Evolutionary conservation across 2,329 filamentous ascomycete genomes (phyloP).

Genomic region (Colletotrichum shisoi): DNA sequence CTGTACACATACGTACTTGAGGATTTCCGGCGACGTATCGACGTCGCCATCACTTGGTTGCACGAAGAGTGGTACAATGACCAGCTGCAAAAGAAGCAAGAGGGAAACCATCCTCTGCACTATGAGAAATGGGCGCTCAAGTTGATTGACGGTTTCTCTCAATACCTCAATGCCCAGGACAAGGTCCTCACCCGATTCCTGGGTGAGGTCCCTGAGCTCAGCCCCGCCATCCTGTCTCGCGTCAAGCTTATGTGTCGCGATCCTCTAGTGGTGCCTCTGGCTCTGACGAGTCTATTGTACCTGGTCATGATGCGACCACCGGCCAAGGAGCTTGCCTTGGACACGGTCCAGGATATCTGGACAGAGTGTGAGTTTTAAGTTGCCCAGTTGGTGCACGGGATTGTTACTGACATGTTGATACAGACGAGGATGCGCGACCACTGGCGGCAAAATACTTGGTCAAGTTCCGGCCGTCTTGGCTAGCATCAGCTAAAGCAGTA

Average conservation of each 20-base stretch:
- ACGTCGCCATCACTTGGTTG: slow-evolving; percentile 90
- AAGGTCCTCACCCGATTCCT: slow-evolving; percentile 90
- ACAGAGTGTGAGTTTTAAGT: slow-evolving; percentile 64
- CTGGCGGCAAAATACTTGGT: slow-evolving; percentile 69
- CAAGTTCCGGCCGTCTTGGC: slow-evolving; percentile 66
- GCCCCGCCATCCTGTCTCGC: slow-evolving; percentile 72
- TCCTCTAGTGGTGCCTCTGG: slow-evolving; percentile 69
- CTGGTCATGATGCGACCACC: slow-evolving; percentile 73
- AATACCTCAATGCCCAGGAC: slow-evolving; percentile 90
- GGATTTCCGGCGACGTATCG: slow-evolving; percentile 89
- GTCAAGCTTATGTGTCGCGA: slow-evolving; percentile 74
- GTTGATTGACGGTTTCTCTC: slow-evolving; percentile 86
- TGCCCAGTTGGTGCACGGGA: background rate
- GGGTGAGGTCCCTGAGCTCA: slow-evolving; percentile 87
- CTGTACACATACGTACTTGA: slow-evolving; percentile 88
- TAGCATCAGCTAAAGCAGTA: slow-evolving; percentile 47
- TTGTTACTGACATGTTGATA: slow-evolving; percentile 39
- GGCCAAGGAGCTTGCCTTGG: slow-evolving; percentile 67
- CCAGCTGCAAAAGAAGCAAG: slow-evolving; percentile 57
- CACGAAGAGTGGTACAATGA: slow-evolving; percentile 99
- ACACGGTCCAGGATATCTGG: slow-evolving; percentile 73
- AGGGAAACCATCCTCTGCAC: slow-evolving; percentile 63
- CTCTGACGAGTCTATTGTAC: slow-evolving; percentile 71
- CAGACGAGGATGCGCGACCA: slow-evolving; percentile 69
- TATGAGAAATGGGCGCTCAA: slow-evolving; percentile 82